These are phyloP conservation scores for Epichloe baconii DNA, from an alignment of 2,329 filamentous ascomycete species.

Conservation along the genomic window DNA sequence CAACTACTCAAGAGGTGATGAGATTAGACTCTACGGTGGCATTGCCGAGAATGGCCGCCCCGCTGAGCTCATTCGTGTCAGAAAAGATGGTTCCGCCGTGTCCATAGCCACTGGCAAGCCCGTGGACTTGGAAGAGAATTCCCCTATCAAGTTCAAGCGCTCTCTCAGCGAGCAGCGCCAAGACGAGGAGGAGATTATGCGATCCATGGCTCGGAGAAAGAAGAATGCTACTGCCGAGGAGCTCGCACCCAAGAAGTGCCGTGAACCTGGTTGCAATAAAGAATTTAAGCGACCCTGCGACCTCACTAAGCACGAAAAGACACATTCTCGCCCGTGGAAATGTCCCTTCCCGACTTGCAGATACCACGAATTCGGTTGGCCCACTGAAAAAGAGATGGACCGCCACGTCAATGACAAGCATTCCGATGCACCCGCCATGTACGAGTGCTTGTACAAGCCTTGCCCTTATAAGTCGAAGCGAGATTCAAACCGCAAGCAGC, in stretches of 20 bases:
- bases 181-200: slow-evolving; percentile 71
- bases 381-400: slow-evolving; percentile 89
- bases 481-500: slow-evolving; percentile 93
- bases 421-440: slow-evolving; percentile 65
- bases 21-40: slow-evolving; percentile 70
- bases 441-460: slow-evolving; percentile 66
- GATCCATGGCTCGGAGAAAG: slow-evolving; percentile 91
- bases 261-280: slow-evolving; percentile 66
- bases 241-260: slow-evolving; percentile 66
- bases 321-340: slow-evolving; percentile 92
- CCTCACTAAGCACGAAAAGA: slow-evolving; percentile 96
- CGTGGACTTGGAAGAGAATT: slow-evolving; percentile 39
- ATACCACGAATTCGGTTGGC: slow-evolving; percentile 82
- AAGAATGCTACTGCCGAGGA: slow-evolving; percentile 83
- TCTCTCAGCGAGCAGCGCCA: slow-evolving; percentile 56
- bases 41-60: slow-evolving; percentile 70
- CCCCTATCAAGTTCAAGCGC: slow-evolving; percentile 44
- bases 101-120: slow-evolving; percentile 60
- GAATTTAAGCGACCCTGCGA: slow-evolving; percentile 96
- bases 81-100: slow-evolving; percentile 66
- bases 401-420: slow-evolving; percentile 96
- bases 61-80: slow-evolving; percentile 71
- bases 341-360: slow-evolving; percentile 74
- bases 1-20: slow-evolving; percentile 34
- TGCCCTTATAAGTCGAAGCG: slow-evolving; percentile 94